Evolutionary conservation across 129 eudicot genomes (phyloP).

Genomic region (Cynara cardunculus): DNA sequence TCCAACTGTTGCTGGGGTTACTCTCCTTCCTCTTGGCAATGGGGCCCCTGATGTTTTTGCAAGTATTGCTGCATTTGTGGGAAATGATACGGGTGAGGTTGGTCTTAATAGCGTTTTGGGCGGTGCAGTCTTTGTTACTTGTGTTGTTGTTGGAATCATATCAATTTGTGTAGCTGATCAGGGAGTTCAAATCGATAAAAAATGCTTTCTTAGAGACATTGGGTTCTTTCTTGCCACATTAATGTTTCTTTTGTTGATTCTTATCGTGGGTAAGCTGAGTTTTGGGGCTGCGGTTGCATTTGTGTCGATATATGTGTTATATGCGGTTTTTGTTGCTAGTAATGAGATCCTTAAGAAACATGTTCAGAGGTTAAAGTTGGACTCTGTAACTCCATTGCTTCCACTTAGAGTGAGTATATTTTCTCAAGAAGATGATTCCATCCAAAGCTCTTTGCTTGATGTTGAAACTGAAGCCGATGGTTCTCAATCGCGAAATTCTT

Average conservation of each 20-base stretch:
- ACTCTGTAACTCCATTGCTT: conserved; percentile 68
- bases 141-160: conserved; percentile 83
- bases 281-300: conserved; percentile 67
- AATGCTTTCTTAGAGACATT: conserved; percentile 78
- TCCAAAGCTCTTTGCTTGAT: conserved; percentile 70
- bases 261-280: conserved; percentile 65
- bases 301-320: conserved; percentile 59
- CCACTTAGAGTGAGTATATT: conserved; percentile 71
- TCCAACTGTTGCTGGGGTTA: conserved; percentile 93
- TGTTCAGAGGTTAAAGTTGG: conserved; percentile 65
- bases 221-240: conserved; percentile 66
- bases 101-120: conserved; percentile 92
- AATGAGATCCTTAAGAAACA: conserved; percentile 77
- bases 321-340: conserved; percentile 80
- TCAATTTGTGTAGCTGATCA: conserved; percentile 68
- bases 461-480: conserved; percentile 42
- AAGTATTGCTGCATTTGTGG: conserved; percentile 87
- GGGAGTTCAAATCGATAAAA: conserved; percentile 59
- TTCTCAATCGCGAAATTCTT: conserved; percentile 37
- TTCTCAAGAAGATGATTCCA: conserved; percentile 68
- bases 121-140: conserved; percentile 91
- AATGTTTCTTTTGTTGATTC: conserved; percentile 52
- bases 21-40: conserved; percentile 89
- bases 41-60: conserved; percentile 99
- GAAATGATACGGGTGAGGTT: conserved; percentile 74